Base-by-base conservation (phyloP, 352 stramenopile species). In the Globisporangium spinosum region DNA sequence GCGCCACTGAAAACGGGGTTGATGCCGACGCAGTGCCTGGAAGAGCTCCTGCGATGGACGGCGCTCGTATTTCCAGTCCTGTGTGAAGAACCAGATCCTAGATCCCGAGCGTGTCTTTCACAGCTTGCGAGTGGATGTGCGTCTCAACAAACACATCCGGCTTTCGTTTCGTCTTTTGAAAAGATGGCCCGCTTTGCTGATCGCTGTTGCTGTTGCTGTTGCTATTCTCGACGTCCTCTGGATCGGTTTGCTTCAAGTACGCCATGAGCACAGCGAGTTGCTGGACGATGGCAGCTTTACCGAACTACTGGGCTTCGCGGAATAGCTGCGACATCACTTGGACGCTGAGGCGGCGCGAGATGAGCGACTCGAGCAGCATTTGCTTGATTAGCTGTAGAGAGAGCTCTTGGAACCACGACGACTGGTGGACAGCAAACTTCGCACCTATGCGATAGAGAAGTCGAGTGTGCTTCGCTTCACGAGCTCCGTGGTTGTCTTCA, bases 391-490 rank as follows among this genome's bases (percentile, higher is more conserved):
- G 75, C 2, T 79, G 74, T 32, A 89, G 51, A 54, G 77, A 45
- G 22, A 92, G 68, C 5, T 72, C 63, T 13, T 60, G 70, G 57
- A 74, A 82, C 78, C 77, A 90, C 23, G 32, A 22, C 2, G 72
- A 43, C 17, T 67, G 57, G 32, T 65, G 69, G 17, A 77, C 71
- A 22, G 71, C 72, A 58, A 79, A 87, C 34, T 54, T 58, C 25
- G 73, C 74, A 54, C 82, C 80, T 8, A 71, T 27, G 23, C 77
- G 74, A 1, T 64, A 71, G 17, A 92, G 76, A 92, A 92, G 8
- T 77, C 74, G 20, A 92, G 71, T 38, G 79, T 77, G 69, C 72
- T 81, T 57, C 85, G 78, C 58, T 86, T 75, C 29, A 89, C 82
- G 25, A 79, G 79, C 35, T 77, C 80, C 22, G 64, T 77, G 10